Evolutionary conservation across 2,329 filamentous ascomycete species (phyloP).

Genomic region (Fusarium camptoceras): DNA sequence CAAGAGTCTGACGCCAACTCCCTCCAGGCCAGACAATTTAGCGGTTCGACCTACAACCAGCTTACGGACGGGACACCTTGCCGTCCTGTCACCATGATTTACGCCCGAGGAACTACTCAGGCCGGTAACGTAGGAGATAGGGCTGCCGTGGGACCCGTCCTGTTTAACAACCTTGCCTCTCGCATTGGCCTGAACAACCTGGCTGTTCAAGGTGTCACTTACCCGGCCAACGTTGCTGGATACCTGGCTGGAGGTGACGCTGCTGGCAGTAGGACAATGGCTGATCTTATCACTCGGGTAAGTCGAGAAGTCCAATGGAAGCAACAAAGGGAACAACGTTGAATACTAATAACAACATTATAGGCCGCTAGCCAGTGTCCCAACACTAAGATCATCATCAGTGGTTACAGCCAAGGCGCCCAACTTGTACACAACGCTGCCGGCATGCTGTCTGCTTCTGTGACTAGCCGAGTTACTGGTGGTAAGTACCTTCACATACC

Average conservation of each 20-base stretch:
- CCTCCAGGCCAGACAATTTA: background rate
- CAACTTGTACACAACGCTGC: background rate
- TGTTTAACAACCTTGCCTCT: slow-evolving; percentile 5
- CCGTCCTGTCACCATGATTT: slow-evolving; percentile 5
- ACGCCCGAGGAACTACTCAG: slow-evolving; percentile 1
- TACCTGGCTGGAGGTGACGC: background rate
- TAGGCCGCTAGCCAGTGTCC: slow-evolving; percentile 4
- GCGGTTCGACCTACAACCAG: background rate
- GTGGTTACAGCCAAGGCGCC: slow-evolving; percentile 1
- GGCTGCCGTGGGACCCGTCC: background rate
- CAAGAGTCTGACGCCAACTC: background rate
- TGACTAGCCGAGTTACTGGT: background rate
- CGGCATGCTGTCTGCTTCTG: background rate
- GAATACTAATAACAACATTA: background rate
- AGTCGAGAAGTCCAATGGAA: fast-evolving
- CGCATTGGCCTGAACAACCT: background rate
- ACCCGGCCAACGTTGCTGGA: background rate
- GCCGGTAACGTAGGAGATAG: slow-evolving; percentile 3
- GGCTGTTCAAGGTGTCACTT: slow-evolving; percentile 3
- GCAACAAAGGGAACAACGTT: background rate
- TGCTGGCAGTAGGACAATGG: slow-evolving; percentile 1
- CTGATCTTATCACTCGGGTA: background rate
- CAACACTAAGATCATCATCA: slow-evolving; percentile 2
- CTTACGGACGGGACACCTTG: slow-evolving; percentile 9
- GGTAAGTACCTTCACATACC: background rate